A percentile compares a stretch with the other conserved stretches of the same genome.
Conservation (phyloP, 352 stramenopile species). For the Phytophthora ohioensis region DNA sequence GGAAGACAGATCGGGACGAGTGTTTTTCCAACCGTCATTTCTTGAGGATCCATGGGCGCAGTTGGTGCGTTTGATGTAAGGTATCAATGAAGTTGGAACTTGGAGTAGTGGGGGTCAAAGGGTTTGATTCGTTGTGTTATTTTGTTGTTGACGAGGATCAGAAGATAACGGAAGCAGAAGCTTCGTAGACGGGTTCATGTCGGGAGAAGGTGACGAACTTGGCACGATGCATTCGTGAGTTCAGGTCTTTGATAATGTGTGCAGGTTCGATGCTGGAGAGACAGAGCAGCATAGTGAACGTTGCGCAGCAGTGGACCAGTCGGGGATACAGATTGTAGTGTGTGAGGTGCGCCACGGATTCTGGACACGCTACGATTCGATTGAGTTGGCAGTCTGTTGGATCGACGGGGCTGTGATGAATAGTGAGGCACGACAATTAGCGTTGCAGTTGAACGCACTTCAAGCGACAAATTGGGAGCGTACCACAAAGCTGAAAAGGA, state of each 20-base stretch:
- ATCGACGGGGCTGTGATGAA: slow-evolving; percentile 50
- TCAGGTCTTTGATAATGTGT: slow-evolving; percentile 52
- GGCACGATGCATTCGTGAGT: slow-evolving; percentile 48
- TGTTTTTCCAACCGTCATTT: slow-evolving; percentile 81
- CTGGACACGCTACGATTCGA: slow-evolving; percentile 54
- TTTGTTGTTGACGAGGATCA: slow-evolving; percentile 13
- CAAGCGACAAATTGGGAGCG: not conserved
- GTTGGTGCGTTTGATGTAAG: slow-evolving; percentile 16
- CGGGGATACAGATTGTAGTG: slow-evolving; percentile 54
- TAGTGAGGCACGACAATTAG: slow-evolving; percentile 4
- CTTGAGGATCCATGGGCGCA: slow-evolving; percentile 65
- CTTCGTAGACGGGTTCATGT: slow-evolving; percentile 31
- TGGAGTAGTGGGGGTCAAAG: not conserved
- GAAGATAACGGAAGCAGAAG: slow-evolving; percentile 33
- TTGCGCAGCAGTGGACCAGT: slow-evolving; percentile 52
- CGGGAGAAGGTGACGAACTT: slow-evolving; percentile 55
- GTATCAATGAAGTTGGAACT: slow-evolving; percentile 18
- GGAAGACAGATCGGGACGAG: slow-evolving; percentile 44
- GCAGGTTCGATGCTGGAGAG: slow-evolving; percentile 52
- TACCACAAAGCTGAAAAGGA: slow-evolving; percentile 62
- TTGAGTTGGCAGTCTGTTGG: slow-evolving; percentile 37
- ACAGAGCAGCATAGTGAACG: slow-evolving; percentile 47
- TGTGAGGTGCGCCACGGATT: slow-evolving; percentile 33
- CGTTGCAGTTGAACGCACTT: not conserved
- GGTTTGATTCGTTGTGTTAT: not conserved